A percentile compares a stretch with the other conserved stretches of the same genome.
phyloP scores from a whole-genome alignment of 1,284 basidiomycete species.

The Rhodotorula sp. region DNA sequence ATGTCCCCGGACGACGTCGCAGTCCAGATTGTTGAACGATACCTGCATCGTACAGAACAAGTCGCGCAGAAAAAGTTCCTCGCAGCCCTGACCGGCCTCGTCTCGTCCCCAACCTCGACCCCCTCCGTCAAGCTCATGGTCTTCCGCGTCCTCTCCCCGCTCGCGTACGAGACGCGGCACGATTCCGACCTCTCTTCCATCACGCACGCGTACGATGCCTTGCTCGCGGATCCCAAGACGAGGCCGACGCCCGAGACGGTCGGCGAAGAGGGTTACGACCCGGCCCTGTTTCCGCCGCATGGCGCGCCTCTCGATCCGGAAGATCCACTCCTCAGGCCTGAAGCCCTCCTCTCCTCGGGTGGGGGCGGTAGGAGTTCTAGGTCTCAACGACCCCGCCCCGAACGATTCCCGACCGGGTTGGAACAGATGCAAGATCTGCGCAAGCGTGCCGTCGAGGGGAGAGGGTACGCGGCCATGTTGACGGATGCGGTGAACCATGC shows the following conservation, averaged over 20 bases:
- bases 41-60: constrained; percentile 23
- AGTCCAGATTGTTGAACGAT: too few relatives aligned
- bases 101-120: constrained; percentile 28
- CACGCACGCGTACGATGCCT: constrained; percentile 32
- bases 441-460: constrained; percentile 27
- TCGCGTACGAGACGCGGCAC: constrained; percentile 40
- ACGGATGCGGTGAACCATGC: constrained; percentile 30
- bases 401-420: constrained; percentile 8
- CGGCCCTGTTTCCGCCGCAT: constrained; percentile 1
- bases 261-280: constrained; percentile 2
- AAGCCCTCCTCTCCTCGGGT: constrained; percentile 7
- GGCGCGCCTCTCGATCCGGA: constrained; percentile 18
- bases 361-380: not conserved
- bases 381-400: not conserved
- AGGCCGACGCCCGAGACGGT: not conserved
- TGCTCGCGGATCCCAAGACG: constrained; percentile 30
- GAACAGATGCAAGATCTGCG: constrained; percentile 33
- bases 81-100: constrained; percentile 28
- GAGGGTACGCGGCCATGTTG: constrained; percentile 39
- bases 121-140: constrained; percentile 38
- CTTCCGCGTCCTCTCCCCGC: constrained; percentile 32
- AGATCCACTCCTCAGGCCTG: constrained; percentile 20
- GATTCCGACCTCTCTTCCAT: constrained; percentile 33
- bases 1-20: too few relatives aligned
- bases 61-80: constrained; percentile 43